Base-by-base conservation (phyloP, 2,329 filamentous ascomycete species). In the Penicillium sp. region DNA sequence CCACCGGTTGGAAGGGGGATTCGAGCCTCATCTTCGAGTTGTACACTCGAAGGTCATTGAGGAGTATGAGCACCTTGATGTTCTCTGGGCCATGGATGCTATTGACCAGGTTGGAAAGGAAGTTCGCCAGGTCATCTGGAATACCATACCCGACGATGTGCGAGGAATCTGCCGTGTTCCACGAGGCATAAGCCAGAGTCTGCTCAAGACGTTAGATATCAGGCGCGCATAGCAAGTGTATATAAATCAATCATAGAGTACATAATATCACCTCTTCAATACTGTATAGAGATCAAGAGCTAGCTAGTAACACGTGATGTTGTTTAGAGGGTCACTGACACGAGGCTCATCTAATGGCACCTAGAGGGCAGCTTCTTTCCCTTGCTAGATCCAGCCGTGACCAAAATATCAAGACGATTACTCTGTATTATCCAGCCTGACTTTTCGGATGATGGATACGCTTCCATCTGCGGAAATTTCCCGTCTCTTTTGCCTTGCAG, bases 1-100 rank as follows among this genome's bases (percentile, higher is more conserved):
- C 2, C 82, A 85, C 22, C 84, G 94, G 1, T 90, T 97, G 65
- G 84, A 90, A 69, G 84, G 85, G 45, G 90, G 90, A 0, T 83
- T 91, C 28, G 94, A 98, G 75, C 94, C 94, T 1, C 83, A 92
- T 71, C 92, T 96, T 8, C 81, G 84, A 42, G 79, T 97, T 5
- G 91, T 97, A 4, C 91, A 97, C 77, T 85, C 85, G 64, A 96
- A 92, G 73, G 81, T 96, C 25, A 90, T 97, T 46, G 87, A 91
- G 2, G 91, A 89, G 51, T 96, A 97, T 74, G 94, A 97, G 78
- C 94, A 98, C 77, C 83, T 98, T 4, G 94, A 97, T 77, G 92
- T 97, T 1, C 87, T 98, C 40, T 97, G 94, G 94, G 93, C 93
- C 0, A 92, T 97, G 82, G 93, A 97, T 71, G 87, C 88, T 0